Conservation (phyloP, 768 basidiomycete species). For the Lentinula detonsa region DNA sequence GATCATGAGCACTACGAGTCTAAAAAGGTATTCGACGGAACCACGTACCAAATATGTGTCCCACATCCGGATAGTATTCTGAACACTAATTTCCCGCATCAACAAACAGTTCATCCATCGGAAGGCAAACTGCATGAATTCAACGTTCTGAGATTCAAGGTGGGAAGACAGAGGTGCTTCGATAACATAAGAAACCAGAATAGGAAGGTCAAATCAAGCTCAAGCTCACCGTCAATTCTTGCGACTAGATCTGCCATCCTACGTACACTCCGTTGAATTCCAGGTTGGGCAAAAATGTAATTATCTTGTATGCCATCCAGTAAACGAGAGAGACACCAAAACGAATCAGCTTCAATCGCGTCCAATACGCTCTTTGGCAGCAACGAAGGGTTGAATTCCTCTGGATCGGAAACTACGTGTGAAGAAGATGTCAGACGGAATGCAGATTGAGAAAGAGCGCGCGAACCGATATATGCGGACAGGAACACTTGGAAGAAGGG, state of each 20-base stretch:
- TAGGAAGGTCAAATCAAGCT: not conserved
- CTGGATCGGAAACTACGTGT: slow-evolving; percentile 78
- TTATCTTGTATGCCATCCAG: slow-evolving; percentile 98
- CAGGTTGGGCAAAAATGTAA: slow-evolving; percentile 94
- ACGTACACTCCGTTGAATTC: slow-evolving; percentile 89
- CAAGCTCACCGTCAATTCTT: slow-evolving; percentile 71
- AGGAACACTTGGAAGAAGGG: slow-evolving; percentile 98
- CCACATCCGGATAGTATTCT: slow-evolving; percentile 99
- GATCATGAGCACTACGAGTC: not conserved
- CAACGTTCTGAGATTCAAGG: slow-evolving; percentile 85
- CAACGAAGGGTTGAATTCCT: slow-evolving; percentile 74
- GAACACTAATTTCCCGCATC: slow-evolving; percentile 96
- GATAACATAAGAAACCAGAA: not conserved
- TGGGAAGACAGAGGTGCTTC: slow-evolving; percentile 83
- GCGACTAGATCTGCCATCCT: slow-evolving; percentile 93
- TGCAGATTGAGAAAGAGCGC: not conserved
- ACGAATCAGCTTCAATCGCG: slow-evolving; percentile 94
- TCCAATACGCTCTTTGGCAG: slow-evolving; percentile 67
- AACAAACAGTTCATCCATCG: slow-evolving; percentile 99
- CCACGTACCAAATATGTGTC: slow-evolving; percentile 90
- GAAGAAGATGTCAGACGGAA: not conserved
- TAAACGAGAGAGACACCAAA: slow-evolving; percentile 95
- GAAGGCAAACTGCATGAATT: slow-evolving; percentile 99
- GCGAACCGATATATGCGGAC: slow-evolving; percentile 79
- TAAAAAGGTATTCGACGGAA: not conserved